Evolutionary conservation across 495 filamentous ascomycete genomes (phyloP).

Genomic region (Lasiosphaeriaceae sp.): DNA sequence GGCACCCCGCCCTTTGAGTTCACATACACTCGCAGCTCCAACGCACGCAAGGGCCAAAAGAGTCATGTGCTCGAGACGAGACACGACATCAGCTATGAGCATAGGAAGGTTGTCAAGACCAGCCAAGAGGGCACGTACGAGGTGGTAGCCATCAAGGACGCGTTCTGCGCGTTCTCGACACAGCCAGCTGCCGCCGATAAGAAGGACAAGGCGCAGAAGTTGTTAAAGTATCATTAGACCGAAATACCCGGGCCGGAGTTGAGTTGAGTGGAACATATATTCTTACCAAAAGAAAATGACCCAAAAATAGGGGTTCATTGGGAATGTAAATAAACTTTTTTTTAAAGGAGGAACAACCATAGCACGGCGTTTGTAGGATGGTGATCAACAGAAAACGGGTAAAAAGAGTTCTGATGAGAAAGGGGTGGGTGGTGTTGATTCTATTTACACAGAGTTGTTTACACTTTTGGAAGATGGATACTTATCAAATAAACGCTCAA

Average conservation of each 20-base stretch:
- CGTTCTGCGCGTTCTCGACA: conserved; percentile 79
- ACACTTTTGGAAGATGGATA: too few relatives aligned
- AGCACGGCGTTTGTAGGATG: conserved; percentile 25
- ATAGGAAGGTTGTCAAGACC: conserved; percentile 73
- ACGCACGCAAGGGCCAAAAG: conserved; percentile 69
- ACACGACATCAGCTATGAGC: conserved; percentile 76
- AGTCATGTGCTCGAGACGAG: conserved; percentile 81
- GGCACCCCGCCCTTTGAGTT: conserved; percentile 97
- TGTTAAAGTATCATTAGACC: conserved; percentile 2
- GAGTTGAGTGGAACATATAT: background rate
- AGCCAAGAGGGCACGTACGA: conserved; percentile 95
- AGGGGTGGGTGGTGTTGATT: background rate
- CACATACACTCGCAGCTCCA: conserved; percentile 88
- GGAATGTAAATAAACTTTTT: background rate
- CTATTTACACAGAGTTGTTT: background rate
- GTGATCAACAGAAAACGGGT: background rate
- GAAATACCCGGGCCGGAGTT: background rate
- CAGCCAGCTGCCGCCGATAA: conserved; percentile 24
- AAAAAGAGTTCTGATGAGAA: background rate
- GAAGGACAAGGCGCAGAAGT: conserved; percentile 19
- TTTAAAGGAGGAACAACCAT: conserved; percentile 14
- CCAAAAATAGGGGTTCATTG: conserved; percentile 1
- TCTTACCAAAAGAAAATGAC: too few relatives aligned
- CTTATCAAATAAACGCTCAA: too few relatives aligned
- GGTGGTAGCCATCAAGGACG: conserved; percentile 90